Conservation (phyloP, 345 rosid genomes). For the Populus alba region DNA sequence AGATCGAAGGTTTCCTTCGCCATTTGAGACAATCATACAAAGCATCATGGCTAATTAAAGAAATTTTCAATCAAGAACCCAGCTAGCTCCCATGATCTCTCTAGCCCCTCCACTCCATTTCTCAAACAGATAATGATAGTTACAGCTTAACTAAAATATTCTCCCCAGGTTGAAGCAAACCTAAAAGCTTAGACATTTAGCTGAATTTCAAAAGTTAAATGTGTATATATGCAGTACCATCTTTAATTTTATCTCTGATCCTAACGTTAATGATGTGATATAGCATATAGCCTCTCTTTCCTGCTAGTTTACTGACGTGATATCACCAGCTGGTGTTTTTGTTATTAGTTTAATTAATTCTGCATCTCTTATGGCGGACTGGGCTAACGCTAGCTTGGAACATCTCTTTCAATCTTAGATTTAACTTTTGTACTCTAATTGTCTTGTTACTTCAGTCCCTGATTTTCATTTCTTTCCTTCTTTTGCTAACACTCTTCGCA, state of each 20-base stretch:
- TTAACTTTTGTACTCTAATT: background rate
- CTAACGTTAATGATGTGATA: background rate
- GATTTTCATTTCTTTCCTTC: too few relatives aligned
- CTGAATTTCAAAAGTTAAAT: background rate
- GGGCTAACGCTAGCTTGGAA: background rate
- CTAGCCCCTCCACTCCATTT: background rate
- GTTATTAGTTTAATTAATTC: background rate
- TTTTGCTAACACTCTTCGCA: too few relatives aligned
- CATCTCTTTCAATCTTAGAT: background rate
- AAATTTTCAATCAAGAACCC: background rate
- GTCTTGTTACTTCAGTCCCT: background rate
- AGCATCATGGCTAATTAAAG: background rate
- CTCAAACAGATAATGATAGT: background rate
- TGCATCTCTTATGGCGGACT: background rate
- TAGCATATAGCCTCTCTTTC: conserved; percentile 3
- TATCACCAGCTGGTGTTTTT: background rate
- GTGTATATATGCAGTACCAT: background rate
- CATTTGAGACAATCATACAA: background rate
- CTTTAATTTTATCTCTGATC: background rate
- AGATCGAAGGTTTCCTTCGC: background rate
- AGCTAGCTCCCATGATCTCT: background rate
- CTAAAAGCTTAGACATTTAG: background rate
- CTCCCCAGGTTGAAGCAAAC: background rate
- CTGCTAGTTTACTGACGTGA: background rate
- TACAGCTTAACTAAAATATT: conserved; percentile 3